Conservation (phyloP, 257 asterid species). For the Dorcoceras hygrometricum region DNA sequence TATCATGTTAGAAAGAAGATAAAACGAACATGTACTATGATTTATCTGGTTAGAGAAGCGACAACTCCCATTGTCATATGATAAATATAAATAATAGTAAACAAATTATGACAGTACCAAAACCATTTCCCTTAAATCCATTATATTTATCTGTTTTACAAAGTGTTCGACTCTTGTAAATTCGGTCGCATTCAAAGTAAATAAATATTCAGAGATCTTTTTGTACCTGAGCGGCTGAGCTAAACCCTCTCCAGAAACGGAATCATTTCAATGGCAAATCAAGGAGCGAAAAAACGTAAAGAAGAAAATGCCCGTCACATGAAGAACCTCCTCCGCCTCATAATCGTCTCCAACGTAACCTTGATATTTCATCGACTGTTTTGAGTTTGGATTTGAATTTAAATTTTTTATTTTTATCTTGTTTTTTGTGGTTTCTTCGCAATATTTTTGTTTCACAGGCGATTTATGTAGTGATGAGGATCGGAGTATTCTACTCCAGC, state of each 20-base stretch:
- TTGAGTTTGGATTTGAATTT: background rate
- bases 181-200: no score
- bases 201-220: no score
- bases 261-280: slow-evolving; percentile 65
- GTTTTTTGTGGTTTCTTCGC: slow-evolving; percentile 16
- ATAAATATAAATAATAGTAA: no score
- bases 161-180: no score
- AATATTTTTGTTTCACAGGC: slow-evolving; percentile 37
- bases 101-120: no score
- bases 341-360: slow-evolving; percentile 70
- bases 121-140: no score
- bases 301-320: slow-evolving; percentile 87
- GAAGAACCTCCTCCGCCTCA: slow-evolving; percentile 58
- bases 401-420: background rate
- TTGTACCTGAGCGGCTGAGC: no score
- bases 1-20: no score
- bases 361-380: background rate
- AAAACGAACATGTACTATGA: no score
- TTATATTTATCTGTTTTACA: no score
- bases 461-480: slow-evolving; percentile 61
- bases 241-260: background rate
- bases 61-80: no score
- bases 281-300: slow-evolving; percentile 95
- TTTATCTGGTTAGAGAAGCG: no score
- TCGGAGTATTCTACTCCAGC: slow-evolving; percentile 73